Percentiles rank a stretch among this genome's conserved stretches.
These are phyloP conservation scores for Metschnikowia noctiluminum DNA, from an alignment of 805 yeast genomes.

Conservation along the genomic window DNA sequence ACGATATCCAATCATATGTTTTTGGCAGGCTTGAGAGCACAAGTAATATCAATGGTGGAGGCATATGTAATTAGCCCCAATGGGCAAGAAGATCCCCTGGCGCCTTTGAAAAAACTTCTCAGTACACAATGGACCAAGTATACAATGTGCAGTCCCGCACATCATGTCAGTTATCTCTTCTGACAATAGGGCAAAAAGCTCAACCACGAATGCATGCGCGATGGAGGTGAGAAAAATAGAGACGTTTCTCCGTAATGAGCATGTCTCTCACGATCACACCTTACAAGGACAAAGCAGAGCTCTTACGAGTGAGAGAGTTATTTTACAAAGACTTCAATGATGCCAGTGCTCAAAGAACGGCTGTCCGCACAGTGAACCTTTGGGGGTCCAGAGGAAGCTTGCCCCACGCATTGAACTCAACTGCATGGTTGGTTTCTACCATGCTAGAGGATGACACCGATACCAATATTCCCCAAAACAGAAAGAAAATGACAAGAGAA, in stretches of 20 bases:
- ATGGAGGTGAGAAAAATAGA: no score
- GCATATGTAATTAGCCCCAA: no score
- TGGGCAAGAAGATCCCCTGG: no score
- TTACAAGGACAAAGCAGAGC: constrained; percentile 9
- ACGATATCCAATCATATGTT: no score
- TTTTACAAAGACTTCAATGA: constrained; percentile 5
- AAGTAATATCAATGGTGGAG: no score
- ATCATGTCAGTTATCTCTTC: no score
- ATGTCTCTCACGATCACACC: constrained; percentile 7
- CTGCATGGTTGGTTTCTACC: constrained; percentile 55
- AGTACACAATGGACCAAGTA: no score
- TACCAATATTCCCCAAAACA: background rate
- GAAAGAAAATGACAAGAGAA: background rate
- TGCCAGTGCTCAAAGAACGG: constrained; percentile 1
- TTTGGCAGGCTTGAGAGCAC: no score
- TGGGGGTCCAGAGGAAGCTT: constrained; percentile 57
- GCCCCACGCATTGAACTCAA: constrained; percentile 71
- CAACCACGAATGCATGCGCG: no score
- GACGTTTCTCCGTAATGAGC: background rate
- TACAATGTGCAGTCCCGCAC: no score
- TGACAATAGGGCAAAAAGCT: no score
- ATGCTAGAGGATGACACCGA: constrained; percentile 37
- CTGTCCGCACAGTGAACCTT: constrained; percentile 40
- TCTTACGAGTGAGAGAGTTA: constrained; percentile 8
- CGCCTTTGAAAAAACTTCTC: no score